Evolutionary conservation across 371 early-diverging fungal genomes (phyloP), one percentile per base, ranked within the genome.

Genomic region (Rhizopus delemar): DNA sequence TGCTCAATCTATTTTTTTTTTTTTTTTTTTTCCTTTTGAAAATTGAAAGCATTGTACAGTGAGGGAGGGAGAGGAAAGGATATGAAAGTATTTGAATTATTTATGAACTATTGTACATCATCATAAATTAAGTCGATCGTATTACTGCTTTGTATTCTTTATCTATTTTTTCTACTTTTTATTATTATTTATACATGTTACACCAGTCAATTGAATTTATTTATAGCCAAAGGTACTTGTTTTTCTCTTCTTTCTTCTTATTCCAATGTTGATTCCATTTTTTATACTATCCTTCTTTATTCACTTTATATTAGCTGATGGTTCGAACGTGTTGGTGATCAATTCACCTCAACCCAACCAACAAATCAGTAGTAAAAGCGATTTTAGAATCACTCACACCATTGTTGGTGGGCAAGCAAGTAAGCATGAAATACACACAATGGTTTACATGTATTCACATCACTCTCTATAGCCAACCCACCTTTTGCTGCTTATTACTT

Each of bases 401-500:
- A 45, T 65, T 38, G 36, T 65, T 9, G 66, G 66, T 28, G 33
- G 43, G 31, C 57, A 60, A 43, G 48, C 61, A 60, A 46, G 66
- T 65, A 48, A 48, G 15, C 16, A 29, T 9, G 29, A 43, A 43
- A 43, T 11, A 11, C 6, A 36, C 36, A 55, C 51, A 46, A 41
- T 45, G 11, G 1, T 32, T 28, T 50, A 4, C 50, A 15, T 22
- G 22, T 22, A 22, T 22, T 22, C 22, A 22, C 16, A 38, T 11
- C 4, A 7, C 16, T 46, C 2, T 28, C 49, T 4, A 39, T 55
- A 69, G 70, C 53, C 11, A 59, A 46, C 7, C 69, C 62, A 8
- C 22, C 53, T 7, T 39, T 57, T 9, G 38, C 41, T 29, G 16
- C 15, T n/a, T 46, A 56, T 34, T 66, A 69, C 16, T 66, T 66